A percentile compares a stretch with the other conserved stretches of the same genome.
Conservation (phyloP, 225 moss, liverwort and hornwort species). For the Asterella californica region DNA sequence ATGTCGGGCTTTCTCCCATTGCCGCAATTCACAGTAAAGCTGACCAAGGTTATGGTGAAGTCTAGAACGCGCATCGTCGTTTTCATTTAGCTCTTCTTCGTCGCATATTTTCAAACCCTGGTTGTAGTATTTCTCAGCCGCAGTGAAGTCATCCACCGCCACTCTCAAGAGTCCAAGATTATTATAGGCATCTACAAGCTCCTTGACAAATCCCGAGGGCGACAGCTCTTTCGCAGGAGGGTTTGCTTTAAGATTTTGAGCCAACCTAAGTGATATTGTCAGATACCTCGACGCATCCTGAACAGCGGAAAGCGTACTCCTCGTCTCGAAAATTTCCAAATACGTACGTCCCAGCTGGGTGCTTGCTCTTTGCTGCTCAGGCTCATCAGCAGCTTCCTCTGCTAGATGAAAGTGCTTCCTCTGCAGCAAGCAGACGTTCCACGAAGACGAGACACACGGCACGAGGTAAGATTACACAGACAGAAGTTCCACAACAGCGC, state of each 20-base stretch:
- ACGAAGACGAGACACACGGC: background rate
- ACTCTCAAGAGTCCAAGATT: conserved; percentile 75
- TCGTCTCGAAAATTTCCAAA: conserved; percentile 59
- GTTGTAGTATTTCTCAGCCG: conserved; percentile 51
- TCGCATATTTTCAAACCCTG: conserved; percentile 71
- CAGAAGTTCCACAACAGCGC: no score
- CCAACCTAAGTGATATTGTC: conserved; percentile 58
- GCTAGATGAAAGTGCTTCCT: conserved; percentile 70
- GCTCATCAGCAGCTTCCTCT: conserved; percentile 47
- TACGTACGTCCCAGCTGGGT: conserved; percentile 93
- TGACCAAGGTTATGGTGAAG: conserved; percentile 95
- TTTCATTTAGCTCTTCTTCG: conserved; percentile 70
- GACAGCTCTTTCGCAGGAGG: conserved; percentile 39
- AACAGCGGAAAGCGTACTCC: conserved; percentile 44
- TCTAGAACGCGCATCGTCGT: conserved; percentile 79
- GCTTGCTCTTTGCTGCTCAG: conserved; percentile 85
- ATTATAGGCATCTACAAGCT: conserved; percentile 85
- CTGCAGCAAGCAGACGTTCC: conserved; percentile 36
- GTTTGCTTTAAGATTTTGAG: conserved; percentile 47
- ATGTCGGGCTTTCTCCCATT: conserved; percentile 54
- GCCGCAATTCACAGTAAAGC: conserved; percentile 64
- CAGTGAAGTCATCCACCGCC: conserved; percentile 57
- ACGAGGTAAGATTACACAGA: no score
- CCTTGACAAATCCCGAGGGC: conserved; percentile 63
- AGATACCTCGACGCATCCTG: conserved; percentile 61